A percentile compares a stretch with the other conserved stretches of the same genome.
phyloP scores from a whole-genome alignment of 2,329 filamentous ascomycete species.

The Microdochium bolleyi region DNA sequence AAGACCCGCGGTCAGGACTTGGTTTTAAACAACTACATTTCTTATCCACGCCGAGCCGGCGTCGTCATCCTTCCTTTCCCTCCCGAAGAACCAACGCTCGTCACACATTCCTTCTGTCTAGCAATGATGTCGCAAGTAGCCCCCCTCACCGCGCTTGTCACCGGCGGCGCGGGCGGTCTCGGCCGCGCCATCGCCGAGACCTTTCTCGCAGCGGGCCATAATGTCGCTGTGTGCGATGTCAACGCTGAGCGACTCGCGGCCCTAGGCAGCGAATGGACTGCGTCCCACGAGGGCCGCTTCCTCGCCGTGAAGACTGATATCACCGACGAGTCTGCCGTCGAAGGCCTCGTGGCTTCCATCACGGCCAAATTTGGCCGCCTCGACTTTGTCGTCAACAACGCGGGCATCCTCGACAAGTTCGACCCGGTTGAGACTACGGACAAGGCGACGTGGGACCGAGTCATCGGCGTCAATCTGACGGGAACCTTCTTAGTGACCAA shows the following conservation, averaged over 20 bases:
- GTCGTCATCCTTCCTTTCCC: too few relatives aligned
- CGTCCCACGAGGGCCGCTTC: constrained; percentile 11
- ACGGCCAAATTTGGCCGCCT: constrained; percentile 30
- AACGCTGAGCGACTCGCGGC: constrained; percentile 16
- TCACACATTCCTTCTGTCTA: too few relatives aligned
- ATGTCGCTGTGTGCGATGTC: constrained; percentile 24
- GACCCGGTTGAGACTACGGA: constrained; percentile 40
- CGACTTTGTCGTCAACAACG: constrained; percentile 52
- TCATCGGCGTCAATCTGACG: constrained; percentile 49
- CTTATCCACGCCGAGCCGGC: too few relatives aligned
- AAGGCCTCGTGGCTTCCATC: constrained; percentile 15
- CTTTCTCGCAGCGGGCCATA: constrained; percentile 22
- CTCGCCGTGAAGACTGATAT: constrained; percentile 19
- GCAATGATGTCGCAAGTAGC: too few relatives aligned
- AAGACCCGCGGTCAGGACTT: too few relatives aligned
- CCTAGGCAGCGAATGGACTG: constrained; percentile 13
- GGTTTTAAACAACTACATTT: too few relatives aligned
- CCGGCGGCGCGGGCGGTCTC: constrained; percentile 23
- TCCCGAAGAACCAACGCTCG: too few relatives aligned
- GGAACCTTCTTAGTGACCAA: constrained; percentile 45
- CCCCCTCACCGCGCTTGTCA: constrained; percentile 18
- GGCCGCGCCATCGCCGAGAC: constrained; percentile 21
- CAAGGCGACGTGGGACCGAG: constrained; percentile 39
- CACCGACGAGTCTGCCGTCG: constrained; percentile 19
- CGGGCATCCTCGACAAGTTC: constrained; percentile 49